These are phyloP conservation scores for Cucurbita argyrosperma DNA, from an alignment of 306 rosid species.

Conservation along the genomic window DNA sequence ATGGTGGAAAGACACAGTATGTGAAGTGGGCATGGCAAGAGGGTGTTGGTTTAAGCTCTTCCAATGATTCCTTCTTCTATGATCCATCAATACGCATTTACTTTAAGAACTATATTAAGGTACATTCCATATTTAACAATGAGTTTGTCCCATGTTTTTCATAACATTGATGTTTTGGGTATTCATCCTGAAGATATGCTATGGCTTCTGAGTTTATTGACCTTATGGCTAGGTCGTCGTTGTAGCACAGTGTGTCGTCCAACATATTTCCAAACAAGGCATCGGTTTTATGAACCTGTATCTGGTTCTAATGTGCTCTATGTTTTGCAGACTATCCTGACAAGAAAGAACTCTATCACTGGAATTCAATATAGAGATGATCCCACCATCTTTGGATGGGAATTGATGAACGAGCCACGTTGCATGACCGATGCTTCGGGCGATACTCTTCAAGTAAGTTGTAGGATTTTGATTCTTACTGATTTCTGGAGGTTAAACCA, in stretches of 20 bases:
- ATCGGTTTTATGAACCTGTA: background rate
- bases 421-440: slow-evolving; percentile 91
- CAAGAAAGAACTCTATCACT: slow-evolving; percentile 69
- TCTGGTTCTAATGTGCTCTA: background rate
- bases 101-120: slow-evolving; percentile 81
- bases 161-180: background rate
- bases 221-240: background rate
- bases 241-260: background rate
- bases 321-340: slow-evolving; percentile 53
- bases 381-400: slow-evolving; percentile 93
- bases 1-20: slow-evolving; percentile 92
- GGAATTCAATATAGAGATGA: slow-evolving; percentile 81
- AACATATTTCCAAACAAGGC: background rate
- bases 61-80: slow-evolving; percentile 93
- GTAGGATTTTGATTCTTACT: slow-evolving; percentile 3
- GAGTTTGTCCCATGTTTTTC: background rate
- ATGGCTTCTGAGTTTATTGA: background rate
- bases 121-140: slow-evolving; percentile 5
- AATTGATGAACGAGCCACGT: slow-evolving; percentile 94
- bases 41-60: slow-evolving; percentile 77
- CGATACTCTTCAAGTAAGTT: slow-evolving; percentile 87
- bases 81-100: slow-evolving; percentile 76
- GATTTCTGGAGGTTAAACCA: background rate
- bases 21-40: slow-evolving; percentile 99
- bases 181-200: background rate